These are phyloP conservation scores for Nissolia schottii DNA, from an alignment of 306 rosid species.

Conservation along the genomic window DNA sequence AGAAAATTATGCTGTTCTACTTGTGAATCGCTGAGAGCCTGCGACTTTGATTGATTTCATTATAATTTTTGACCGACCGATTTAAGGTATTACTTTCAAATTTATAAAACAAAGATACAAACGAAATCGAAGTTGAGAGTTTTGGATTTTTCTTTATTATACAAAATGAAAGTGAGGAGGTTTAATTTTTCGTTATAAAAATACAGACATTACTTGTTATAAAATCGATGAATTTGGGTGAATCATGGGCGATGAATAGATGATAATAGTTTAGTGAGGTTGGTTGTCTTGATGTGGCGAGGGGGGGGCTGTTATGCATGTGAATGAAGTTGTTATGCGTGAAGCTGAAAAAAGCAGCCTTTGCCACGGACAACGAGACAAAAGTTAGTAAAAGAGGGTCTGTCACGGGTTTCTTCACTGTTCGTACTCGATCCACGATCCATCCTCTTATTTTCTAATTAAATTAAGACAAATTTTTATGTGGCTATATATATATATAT, in stretches of 20 bases:
- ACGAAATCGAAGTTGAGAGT: too few species aligned
- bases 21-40: too few species aligned
- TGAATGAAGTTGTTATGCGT: constrained; percentile 10
- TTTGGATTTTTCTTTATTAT: neutral
- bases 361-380: constrained; percentile 33
- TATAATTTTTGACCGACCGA: too few species aligned
- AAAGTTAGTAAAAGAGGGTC: constrained; percentile 18
- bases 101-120: too few species aligned
- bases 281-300: neutral
- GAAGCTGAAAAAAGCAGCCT: constrained; percentile 3
- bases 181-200: neutral
- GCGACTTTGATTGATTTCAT: too few species aligned
- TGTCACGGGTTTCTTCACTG: constrained; percentile 37
- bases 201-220: too few species aligned
- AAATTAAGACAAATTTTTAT: too few species aligned
- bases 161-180: too few species aligned
- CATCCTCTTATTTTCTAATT: neutral
- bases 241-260: neutral
- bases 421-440: neutral
- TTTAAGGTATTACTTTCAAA: too few species aligned
- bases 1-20: too few species aligned
- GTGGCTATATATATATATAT: too few species aligned
- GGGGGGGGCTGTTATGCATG: constrained; percentile 17
- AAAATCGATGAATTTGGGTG: neutral
- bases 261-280: too few species aligned